Conservation (phyloP, 805 yeast genomes). For the Suhomyces faveliae region DNA sequence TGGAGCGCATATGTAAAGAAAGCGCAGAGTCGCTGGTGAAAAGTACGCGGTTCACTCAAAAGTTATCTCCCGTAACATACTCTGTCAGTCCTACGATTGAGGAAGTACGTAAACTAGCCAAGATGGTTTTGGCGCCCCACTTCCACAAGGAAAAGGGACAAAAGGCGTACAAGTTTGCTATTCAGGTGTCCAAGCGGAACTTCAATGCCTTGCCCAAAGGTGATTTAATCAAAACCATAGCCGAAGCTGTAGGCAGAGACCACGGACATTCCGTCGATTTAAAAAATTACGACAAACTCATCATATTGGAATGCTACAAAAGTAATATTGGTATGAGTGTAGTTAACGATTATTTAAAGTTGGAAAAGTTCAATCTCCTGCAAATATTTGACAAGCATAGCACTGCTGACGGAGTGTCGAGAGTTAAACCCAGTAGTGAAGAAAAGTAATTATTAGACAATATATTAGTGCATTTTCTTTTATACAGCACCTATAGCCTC, state of each 20-base stretch:
- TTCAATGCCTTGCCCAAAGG: constrained; percentile 70
- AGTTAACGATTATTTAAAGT: constrained; percentile 60
- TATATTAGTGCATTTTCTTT: neutral
- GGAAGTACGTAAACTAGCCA: constrained; percentile 61
- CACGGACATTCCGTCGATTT: constrained; percentile 78
- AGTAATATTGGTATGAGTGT: constrained; percentile 86
- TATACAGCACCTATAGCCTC: neutral
- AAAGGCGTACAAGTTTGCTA: constrained; percentile 61
- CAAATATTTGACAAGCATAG: constrained; percentile 61
- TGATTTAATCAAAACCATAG: constrained; percentile 71
- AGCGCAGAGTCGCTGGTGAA: constrained; percentile 50
- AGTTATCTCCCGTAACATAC: constrained; percentile 73
- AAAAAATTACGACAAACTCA: constrained; percentile 71
- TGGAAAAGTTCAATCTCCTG: constrained; percentile 74
- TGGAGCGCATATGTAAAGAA: constrained; percentile 61
- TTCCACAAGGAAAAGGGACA: constrained; percentile 52
- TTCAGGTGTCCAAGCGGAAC: constrained; percentile 75
- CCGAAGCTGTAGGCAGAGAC: constrained; percentile 66
- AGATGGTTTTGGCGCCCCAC: constrained; percentile 61
- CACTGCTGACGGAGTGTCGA: constrained; percentile 20
- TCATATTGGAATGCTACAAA: constrained; percentile 86
- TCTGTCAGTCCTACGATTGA: constrained; percentile 72
- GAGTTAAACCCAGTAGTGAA: constrained; percentile 10
- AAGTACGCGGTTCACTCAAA: constrained; percentile 70
- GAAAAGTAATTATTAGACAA: neutral